Base-by-base conservation (phyloP, 2,329 filamentous ascomycete species). In the Cordyceps pruinosa region DNA sequence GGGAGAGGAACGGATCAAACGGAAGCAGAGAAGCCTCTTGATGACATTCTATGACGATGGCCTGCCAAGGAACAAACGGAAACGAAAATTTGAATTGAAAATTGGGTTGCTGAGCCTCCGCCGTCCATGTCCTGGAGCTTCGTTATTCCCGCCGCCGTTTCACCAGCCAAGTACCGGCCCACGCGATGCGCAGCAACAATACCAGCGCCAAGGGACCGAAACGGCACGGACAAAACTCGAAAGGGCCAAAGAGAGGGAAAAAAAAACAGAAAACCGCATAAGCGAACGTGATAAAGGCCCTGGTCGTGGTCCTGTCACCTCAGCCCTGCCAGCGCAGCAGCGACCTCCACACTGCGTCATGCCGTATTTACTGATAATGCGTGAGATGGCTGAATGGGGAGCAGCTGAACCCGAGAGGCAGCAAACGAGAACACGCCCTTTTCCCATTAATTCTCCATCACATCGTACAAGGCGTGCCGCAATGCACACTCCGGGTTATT, bases 121-220 rank as follows among this genome's bases (percentile, higher is more conserved):
- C 34, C 12, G 9, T 28, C 10, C 5, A 10, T 25, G 12, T 37
- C 41, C 41, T 46, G 17, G 25, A 30, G 30, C 37, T 32, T 23
- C 17, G n/a, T 52, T 52, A 52, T 52, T 52, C 37, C 49, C 49
- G 49, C 49, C 49, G 49, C 49, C n/a, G 37, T 44, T 52, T 53
- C 39, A 45, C 50, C 19, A 53, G 49, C 10, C 25, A 25, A 42
- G 15, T 17, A 28, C 21, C 28, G 39, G 28, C 28, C 50, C 50
- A 26, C 50, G 39, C 26, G 9, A 17, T 25, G 28, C 37, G 19
- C 49, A 52, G 17, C 17, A 44, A 19, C 32, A 9, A 35, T n/a
- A n/a, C 28, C n/a, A 25, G 13, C 23, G 28, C 15, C 19, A 19
- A 53, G 26, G 6, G 37, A 32, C 23, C 30, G 30, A 28, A 41